Base-by-base conservation (phyloP, 2,329 filamentous ascomycete species). In the Diaporthe sp. region DNA sequence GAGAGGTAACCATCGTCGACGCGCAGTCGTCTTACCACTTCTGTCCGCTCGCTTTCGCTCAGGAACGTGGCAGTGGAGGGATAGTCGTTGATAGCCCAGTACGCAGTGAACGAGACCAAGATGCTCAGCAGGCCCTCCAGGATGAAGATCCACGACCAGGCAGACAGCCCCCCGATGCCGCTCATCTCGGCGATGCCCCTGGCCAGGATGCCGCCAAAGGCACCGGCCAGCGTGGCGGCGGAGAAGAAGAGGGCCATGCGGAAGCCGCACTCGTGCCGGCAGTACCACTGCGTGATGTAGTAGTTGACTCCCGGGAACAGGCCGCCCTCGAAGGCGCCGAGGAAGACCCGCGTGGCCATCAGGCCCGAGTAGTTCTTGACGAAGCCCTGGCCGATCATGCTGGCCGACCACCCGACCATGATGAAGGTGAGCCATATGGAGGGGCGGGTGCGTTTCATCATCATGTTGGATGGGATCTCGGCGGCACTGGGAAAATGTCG, bases 101-200 rank as follows among this genome's bases (percentile, higher is more conserved):
- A 76, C 5, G 71, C 71, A 1, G 63, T 42, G 31, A 70, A 60
- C 2, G 91, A 92, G 67, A 89, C 84, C 44, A 87, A 2, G 6
- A 90, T 81, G 8, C 88, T 90, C 31, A 86, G 79, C 28, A 89
- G 75, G 42, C 90, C 89, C 81, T 94, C 92, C 4, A 95, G 85
- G 75, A 95, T 93, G 82, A 96, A 96, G 71, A 96, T 95, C 94
- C 93, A 95, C 2, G 90, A 87, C 94, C 94, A 96, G 1, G 93
- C 93, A 83, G 39, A 87, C 68, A 84, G 82, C 17, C 90, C 88
- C 37, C 83, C 82, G 9, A 85, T 78, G 3, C 88, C 88, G 1
- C 86, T 79, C 88, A 93, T 91, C 80, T 91, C 88, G 44, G 90
- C 87, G 70, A 93, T 89, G 31, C 87, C 91, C 44, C 88, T 88